phyloP scores from a whole-genome alignment of 257 asterid genomes.

The Paraleonurus japonicus region DNA sequence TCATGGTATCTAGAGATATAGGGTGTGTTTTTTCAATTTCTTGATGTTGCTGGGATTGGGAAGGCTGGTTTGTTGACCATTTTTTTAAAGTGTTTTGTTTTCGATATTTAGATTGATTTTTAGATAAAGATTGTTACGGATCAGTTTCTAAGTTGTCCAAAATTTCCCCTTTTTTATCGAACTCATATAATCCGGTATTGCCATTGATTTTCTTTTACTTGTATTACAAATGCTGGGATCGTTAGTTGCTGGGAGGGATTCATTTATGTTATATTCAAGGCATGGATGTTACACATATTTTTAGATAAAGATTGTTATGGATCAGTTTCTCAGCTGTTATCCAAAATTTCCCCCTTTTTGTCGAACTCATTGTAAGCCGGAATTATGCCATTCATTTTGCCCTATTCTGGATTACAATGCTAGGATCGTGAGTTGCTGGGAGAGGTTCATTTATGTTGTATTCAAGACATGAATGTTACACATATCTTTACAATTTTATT shows the following conservation, averaged over 20 bases:
- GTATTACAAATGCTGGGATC: neutral
- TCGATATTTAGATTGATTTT: neutral
- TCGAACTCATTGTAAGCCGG: neutral
- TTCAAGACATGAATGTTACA: neutral
- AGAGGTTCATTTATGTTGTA: neutral
- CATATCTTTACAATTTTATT: neutral
- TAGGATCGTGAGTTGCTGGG: neutral
- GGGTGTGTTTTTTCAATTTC: neutral
- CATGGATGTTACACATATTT: neutral
- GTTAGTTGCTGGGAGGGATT: neutral
- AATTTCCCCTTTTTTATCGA: neutral
- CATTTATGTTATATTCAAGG: neutral
- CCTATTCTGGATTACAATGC: neutral
- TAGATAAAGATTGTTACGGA: neutral
- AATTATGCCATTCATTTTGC: neutral
- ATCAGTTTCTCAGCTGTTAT: neutral
- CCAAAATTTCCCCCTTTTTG: neutral
- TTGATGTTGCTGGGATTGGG: neutral
- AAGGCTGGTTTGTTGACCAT: neutral
- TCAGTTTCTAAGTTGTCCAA: neutral
- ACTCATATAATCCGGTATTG: neutral
- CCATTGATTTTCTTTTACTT: neutral
- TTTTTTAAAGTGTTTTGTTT: neutral
- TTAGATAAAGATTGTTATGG: neutral
- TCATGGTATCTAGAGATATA: neutral